Evolutionary conservation across 495 filamentous ascomycete genomes (phyloP).

Genomic region (Elasticomyces elasticus): DNA sequence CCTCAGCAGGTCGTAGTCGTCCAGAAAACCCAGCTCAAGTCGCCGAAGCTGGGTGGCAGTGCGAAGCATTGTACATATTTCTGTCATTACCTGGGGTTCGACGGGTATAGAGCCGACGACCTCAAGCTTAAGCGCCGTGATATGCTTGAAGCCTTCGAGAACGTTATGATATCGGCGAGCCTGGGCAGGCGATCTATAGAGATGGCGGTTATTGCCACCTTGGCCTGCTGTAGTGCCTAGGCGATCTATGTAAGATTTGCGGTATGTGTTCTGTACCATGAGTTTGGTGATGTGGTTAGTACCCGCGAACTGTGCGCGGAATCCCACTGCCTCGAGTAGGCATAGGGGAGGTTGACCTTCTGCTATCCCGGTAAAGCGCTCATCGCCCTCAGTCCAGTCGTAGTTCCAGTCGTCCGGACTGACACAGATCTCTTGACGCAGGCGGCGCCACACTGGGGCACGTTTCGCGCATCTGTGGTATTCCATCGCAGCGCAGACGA

Average conservation of each 20-base stretch:
- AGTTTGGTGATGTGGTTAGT: background rate
- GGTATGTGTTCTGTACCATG: background rate
- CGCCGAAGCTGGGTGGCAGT: background rate
- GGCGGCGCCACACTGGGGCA: background rate
- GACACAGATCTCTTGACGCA: background rate
- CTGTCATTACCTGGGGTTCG: background rate
- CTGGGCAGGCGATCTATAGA: background rate
- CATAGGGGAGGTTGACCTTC: background rate
- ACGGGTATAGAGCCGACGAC: background rate
- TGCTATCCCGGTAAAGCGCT: background rate
- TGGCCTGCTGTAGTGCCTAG: background rate
- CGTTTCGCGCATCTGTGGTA: background rate
- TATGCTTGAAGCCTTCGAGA: background rate
- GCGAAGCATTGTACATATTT: background rate
- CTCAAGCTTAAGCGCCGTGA: background rate
- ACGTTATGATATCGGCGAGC: background rate
- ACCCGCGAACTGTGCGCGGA: background rate
- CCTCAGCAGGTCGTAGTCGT: background rate
- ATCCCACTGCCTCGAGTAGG: conserved; percentile 3
- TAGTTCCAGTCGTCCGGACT: conserved; percentile 4
- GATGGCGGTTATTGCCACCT: background rate
- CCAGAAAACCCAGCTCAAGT: background rate
- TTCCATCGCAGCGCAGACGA: background rate
- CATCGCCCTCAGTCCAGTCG: background rate
- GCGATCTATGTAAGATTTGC: background rate